Base-by-base conservation (phyloP, 2,329 filamentous ascomycete species). In the Beauveria australis region DNA sequence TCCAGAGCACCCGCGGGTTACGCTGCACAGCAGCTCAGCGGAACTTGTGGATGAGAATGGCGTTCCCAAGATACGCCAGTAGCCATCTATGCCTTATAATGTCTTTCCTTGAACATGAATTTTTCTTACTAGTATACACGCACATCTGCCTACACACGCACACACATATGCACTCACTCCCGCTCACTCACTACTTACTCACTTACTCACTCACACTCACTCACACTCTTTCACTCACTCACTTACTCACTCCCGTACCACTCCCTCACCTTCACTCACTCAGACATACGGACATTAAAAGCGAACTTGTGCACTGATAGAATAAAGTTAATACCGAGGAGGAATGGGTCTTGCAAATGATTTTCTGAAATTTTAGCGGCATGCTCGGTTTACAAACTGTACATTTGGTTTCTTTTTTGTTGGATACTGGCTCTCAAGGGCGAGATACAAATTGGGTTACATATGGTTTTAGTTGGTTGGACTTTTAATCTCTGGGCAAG, bases 11-110 rank as follows among this genome's bases (percentile, higher is more conserved):
- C 71, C 67, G 4, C 70, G 74, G 9, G 70, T 77, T 10, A 76
- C 83, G 63, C 73, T 82, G 26, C 69, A 84, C 2, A 81, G 80
- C 22, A 80, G 77, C 63, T 75, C 80, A 7, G 84, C 83, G 1
- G 84, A 87, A 69, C 73, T 87, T 18, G 77, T 87, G 2, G 76
- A 82, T 55, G 78, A 71, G n/a, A 44, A 63, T 54, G 62, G 62
- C 12, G 24, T 55, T 6, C 56, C 46, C 2, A 62, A 62, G 53
- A 19, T 30, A 40, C 47, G 24, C 14, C 19, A 12, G 19, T 52
- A 59, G 59, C n/a, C 30, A n/a, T 16, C 12, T 5, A 24, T 18
- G n/a, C 40, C 26, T 30, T 24, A 26, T 40, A 26, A 61, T 52
- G 40, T 22, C 48, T 46, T 62, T 43, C 46, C 16, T 44, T 59